phyloP scores from a whole-genome alignment of 2,329 filamentous ascomycete species.

The Claviceps spartinae region DNA sequence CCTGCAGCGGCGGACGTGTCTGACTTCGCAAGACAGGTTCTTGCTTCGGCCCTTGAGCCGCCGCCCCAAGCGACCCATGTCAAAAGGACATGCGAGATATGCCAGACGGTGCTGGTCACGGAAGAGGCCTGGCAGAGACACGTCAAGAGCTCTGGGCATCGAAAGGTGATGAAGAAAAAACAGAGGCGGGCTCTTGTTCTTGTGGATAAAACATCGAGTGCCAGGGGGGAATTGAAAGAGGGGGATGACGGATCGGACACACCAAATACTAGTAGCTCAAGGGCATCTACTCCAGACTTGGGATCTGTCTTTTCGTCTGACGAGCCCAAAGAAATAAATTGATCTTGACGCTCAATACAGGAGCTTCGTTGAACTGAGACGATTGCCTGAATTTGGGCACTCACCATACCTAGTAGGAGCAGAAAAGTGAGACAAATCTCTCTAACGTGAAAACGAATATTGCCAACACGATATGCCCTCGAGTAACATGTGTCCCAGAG shows the following conservation, averaged over 20 bases:
- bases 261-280: constrained; percentile 1
- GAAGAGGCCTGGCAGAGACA: constrained; percentile 34
- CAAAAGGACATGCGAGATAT: constrained; percentile 58
- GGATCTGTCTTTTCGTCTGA: constrained; percentile 15
- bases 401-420: too few relatives aligned
- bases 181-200: constrained; percentile 25
- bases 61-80: constrained; percentile 38
- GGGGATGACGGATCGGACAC: neutral
- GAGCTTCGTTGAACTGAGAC: too few relatives aligned
- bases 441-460: too few relatives aligned
- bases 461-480: too few relatives aligned
- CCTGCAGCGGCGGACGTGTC: constrained; percentile 38
- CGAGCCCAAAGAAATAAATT: neutral
- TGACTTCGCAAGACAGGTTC: constrained; percentile 32
- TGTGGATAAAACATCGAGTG: constrained; percentile 8
- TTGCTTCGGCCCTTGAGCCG: constrained; percentile 35
- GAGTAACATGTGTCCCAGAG: neutral
- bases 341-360: too few relatives aligned
- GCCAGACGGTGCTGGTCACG: constrained; percentile 48
- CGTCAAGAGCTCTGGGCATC: constrained; percentile 23
- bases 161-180: constrained; percentile 20
- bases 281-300: constrained; percentile 15
- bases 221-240: neutral
- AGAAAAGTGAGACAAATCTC: too few relatives aligned
- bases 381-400: too few relatives aligned